Percentiles rank a stretch among this genome's conserved stretches.
Conservation (phyloP, 2,329 filamentous ascomycete genomes). For the Aspergillus brasiliensis region DNA sequence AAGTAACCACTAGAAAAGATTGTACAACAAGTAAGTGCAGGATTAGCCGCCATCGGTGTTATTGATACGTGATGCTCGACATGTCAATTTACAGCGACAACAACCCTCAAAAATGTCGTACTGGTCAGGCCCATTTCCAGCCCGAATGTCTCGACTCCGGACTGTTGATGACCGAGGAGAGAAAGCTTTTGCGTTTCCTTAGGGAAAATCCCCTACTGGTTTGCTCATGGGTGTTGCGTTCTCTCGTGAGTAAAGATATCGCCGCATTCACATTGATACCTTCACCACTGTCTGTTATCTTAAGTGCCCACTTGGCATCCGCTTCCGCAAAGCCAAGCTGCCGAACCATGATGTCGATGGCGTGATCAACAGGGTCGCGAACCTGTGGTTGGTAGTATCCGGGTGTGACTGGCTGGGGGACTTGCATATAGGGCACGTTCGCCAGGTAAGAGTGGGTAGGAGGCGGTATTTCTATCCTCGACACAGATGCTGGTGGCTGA, state of each 20-base stretch:
- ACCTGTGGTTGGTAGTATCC: constrained; percentile 29
- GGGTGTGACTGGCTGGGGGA: neutral
- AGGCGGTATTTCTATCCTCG: constrained; percentile 11
- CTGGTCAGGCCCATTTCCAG: constrained; percentile 43
- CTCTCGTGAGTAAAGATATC: constrained; percentile 55
- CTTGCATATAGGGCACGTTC: neutral
- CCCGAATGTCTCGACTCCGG: constrained; percentile 31
- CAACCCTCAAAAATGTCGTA: neutral
- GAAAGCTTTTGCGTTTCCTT: constrained; percentile 21
- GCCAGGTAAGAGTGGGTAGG: constrained; percentile 16
- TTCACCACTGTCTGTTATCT: constrained; percentile 62
- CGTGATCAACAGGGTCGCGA: constrained; percentile 58
- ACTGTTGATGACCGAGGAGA: constrained; percentile 29
- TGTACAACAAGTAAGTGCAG: neutral
- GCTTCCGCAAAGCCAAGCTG: constrained; percentile 61
- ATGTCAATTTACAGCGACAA: neutral
- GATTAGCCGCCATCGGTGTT: neutral
- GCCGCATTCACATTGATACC: constrained; percentile 61
- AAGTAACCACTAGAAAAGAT: neutral
- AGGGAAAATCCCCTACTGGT: constrained; percentile 20
- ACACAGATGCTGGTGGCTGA: constrained; percentile 14
- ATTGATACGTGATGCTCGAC: no score
- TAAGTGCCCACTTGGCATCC: constrained; percentile 59
- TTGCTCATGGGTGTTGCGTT: constrained; percentile 33
- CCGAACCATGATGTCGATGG: constrained; percentile 57